phyloP scores from a whole-genome alignment of 75 land plant genomes.

The Pinus taeda region DNA sequence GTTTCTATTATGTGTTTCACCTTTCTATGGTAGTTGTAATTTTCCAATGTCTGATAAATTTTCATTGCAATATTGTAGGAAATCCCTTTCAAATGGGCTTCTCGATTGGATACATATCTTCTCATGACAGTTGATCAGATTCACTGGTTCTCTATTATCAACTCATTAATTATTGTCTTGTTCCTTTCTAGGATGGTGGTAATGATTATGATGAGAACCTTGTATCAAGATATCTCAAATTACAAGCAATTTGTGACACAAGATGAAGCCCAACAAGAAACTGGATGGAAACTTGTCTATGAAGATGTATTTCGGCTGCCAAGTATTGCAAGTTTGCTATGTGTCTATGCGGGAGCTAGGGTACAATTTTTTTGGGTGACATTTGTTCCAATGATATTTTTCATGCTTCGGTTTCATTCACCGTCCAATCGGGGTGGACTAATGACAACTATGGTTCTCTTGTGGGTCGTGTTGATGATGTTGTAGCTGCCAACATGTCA shows the following conservation, averaged over 20 bases:
- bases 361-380: constrained; percentile 56
- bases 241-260: no score
- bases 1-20: background rate
- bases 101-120: constrained; percentile 27
- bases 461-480: no score
- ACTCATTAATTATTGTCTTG: constrained; percentile 66
- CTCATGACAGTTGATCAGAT: constrained; percentile 21
- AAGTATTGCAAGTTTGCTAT: constrained; percentile 29
- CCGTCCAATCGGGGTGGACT: constrained; percentile 28
- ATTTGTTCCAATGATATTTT: constrained; percentile 54
- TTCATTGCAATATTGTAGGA: constrained; percentile 29
- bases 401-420: constrained; percentile 39
- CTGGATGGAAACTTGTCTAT: no score
- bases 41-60: constrained; percentile 41
- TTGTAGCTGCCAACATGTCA: no score
- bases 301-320: constrained; percentile 40
- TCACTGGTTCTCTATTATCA: constrained; percentile 58
- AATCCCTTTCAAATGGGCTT: constrained; percentile 61
- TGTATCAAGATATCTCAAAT: no score
- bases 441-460: no score
- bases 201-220: no score
- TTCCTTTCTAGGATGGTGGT: constrained; percentile 50
- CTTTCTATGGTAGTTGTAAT: background rate
- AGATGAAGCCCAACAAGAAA: no score
- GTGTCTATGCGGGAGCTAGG: constrained; percentile 49